Conservation (phyloP, 208 protist species). For the Leishmania lainsoni region DNA sequence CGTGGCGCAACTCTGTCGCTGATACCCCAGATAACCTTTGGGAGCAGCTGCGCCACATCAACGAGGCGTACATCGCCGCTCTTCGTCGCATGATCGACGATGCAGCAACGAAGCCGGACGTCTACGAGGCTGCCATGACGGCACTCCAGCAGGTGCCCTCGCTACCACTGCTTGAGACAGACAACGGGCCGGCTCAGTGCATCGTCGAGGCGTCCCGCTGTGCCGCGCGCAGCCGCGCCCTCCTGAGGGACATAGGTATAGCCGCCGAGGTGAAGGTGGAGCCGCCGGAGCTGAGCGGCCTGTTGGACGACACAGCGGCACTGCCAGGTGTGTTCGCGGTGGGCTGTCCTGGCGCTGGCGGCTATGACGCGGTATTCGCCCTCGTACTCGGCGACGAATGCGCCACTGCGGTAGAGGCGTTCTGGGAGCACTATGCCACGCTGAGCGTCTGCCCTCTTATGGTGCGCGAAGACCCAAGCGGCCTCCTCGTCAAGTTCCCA, state of each 20-base stretch:
- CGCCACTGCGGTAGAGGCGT: slow-evolving; percentile 59
- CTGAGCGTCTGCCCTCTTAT: slow-evolving; percentile 81
- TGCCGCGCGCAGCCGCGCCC: slow-evolving; percentile 47
- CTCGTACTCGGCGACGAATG: slow-evolving; percentile 74
- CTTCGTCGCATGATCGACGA: slow-evolving; percentile 49
- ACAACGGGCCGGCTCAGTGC: slow-evolving; percentile 24
- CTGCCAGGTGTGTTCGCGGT: slow-evolving; percentile 92
- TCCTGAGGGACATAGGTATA: slow-evolving; percentile 83
- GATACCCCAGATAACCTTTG: slow-evolving; percentile 57
- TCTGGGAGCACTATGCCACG: slow-evolving; percentile 68
- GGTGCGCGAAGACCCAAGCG: slow-evolving; percentile 77
- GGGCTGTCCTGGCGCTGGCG: slow-evolving; percentile 93
- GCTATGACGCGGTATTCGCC: slow-evolving; percentile 94
- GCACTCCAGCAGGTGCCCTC: slow-evolving; percentile 19
- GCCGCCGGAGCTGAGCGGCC: slow-evolving; percentile 72
- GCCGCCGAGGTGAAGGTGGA: slow-evolving; percentile 86
- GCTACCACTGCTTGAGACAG: background rate
- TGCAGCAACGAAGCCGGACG: slow-evolving; percentile 18
- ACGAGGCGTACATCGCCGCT: slow-evolving; percentile 67
- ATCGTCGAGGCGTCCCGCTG: slow-evolving; percentile 50
- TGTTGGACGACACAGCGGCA: slow-evolving; percentile 84
- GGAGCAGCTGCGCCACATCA: slow-evolving; percentile 64
- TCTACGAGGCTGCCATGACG: slow-evolving; percentile 36
- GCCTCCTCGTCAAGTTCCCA: slow-evolving; percentile 46
- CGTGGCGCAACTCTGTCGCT: slow-evolving; percentile 77